Evolutionary conservation across 768 basidiomycete species (phyloP).

Genomic region (Suillus weaverae): DNA sequence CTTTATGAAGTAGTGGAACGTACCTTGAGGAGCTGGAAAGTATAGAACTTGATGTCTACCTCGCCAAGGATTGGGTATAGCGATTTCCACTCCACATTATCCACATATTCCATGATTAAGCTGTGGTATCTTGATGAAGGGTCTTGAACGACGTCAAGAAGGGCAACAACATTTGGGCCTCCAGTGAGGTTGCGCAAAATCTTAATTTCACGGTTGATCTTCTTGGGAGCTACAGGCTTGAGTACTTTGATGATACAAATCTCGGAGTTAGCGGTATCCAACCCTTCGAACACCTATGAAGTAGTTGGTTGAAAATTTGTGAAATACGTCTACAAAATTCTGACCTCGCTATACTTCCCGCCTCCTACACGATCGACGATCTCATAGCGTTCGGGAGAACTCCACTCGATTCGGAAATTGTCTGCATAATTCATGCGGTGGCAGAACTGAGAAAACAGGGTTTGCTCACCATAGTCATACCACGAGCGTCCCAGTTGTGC

Average conservation of each 20-base stretch:
- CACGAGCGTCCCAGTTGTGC: constrained; percentile 55
- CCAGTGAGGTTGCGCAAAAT: constrained; percentile 68
- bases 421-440: constrained; percentile 34
- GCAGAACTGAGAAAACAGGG: not conserved
- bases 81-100: constrained; percentile 66
- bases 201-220: constrained; percentile 77
- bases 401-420: constrained; percentile 63
- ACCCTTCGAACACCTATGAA: constrained; percentile 56
- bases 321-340: constrained; percentile 10
- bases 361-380: constrained; percentile 62
- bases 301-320: not conserved
- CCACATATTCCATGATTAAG: constrained; percentile 67
- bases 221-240: constrained; percentile 65
- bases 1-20: constrained; percentile 5
- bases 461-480: constrained; percentile 59
- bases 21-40: constrained; percentile 61
- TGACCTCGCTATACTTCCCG: constrained; percentile 66
- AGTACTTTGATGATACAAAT: constrained; percentile 69
- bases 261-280: constrained; percentile 54
- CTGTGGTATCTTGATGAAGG: constrained; percentile 60
- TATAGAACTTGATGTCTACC: constrained; percentile 66
- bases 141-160: constrained; percentile 71
- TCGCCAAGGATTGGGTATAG: constrained; percentile 60
- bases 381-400: constrained; percentile 65
- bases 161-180: constrained; percentile 65